Percentiles rank a stretch among this genome's conserved stretches.
These are phyloP conservation scores for Plasmodium inui DNA, from an alignment of 169 alveolate species.

Conservation along the genomic window DNA sequence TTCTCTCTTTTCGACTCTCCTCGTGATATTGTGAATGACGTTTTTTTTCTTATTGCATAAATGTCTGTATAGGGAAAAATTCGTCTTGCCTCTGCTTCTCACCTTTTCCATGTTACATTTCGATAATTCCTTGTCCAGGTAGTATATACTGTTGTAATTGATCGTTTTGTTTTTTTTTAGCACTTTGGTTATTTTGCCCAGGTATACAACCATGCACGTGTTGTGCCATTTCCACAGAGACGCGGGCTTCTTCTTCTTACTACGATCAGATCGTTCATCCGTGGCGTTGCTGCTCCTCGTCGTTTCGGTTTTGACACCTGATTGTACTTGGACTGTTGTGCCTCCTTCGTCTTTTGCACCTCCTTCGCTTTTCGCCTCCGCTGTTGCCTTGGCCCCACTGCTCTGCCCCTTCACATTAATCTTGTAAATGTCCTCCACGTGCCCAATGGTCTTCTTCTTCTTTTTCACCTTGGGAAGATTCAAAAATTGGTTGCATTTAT, in stretches of 20 bases:
- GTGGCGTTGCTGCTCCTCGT: background rate
- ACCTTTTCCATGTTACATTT: background rate
- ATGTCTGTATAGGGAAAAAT: constrained; percentile 20
- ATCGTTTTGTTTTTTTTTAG: constrained; percentile 23
- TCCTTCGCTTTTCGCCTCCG: background rate
- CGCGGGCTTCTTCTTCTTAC: background rate
- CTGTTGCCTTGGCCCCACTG: background rate
- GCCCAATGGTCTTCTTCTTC: background rate
- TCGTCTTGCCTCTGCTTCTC: background rate
- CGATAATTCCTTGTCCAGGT: constrained; percentile 15
- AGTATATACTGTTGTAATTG: constrained; percentile 14
- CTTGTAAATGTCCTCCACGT: background rate
- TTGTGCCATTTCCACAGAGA: constrained; percentile 64
- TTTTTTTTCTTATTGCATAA: background rate
- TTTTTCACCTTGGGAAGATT: background rate
- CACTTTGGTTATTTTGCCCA: constrained; percentile 36
- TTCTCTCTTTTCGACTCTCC: background rate
- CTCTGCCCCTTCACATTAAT: background rate
- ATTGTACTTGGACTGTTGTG: background rate
- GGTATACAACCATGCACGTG: constrained; percentile 55
- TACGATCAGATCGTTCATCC: background rate
- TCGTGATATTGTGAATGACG: background rate
- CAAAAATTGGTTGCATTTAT: constrained; percentile 40
- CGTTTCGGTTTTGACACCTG: background rate
- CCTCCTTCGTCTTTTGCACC: background rate